Base-by-base conservation (phyloP, 1,284 basidiomycete species). In the Ustilago hordei region DNA sequence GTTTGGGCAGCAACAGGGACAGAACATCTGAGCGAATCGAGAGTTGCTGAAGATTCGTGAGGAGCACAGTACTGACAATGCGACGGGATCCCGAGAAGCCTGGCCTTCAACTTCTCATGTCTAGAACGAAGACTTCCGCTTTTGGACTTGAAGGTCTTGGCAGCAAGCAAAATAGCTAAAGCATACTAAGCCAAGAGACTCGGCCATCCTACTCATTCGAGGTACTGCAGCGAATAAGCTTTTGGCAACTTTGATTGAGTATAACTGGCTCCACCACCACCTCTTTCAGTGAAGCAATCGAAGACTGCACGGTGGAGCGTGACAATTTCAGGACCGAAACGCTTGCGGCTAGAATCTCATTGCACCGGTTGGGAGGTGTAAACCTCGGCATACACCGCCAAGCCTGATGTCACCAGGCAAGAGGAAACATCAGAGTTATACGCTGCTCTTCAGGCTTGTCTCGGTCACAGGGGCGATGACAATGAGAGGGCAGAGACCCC, bases 1-100 rank as follows among this genome's bases (percentile, higher is more conserved):
- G 5, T 50, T 62, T 32, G 28, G 34, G 19, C 2, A 8, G 58
- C 36, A 59, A 55, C 35, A 59, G 63, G 55, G 62, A 55, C 69
- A 43, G 31, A 15, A 3, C 8, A 15, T 38, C 19, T 36, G 52
- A 52, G 58, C 58, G 45, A 52, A 32, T 23, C 9, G 28, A 32
- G 12, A 12, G 50, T 4, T n/a, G n/a, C 43, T 45, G 17, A 11
- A 11, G n/a, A 45, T 8, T 8, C 6, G 39, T 17, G 13, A 41
- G 8, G 28, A 5, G 28, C 23, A 23, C 23, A 50, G 28, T 28
- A 35, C 9, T 12, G 50, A 12, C n/a, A 45, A 17, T 19, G 8
- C 43, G 19, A 45, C 43, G 43, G 43, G 15, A 45, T 7, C 43
- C 43, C 43, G 43, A 45, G 17, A 8, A 45, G 43, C n/a, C 11